A percentile compares a stretch with the other conserved stretches of the same genome.
Conservation (phyloP, 2,329 filamentous ascomycete species). For the Aspergillus calidoustus region DNA sequence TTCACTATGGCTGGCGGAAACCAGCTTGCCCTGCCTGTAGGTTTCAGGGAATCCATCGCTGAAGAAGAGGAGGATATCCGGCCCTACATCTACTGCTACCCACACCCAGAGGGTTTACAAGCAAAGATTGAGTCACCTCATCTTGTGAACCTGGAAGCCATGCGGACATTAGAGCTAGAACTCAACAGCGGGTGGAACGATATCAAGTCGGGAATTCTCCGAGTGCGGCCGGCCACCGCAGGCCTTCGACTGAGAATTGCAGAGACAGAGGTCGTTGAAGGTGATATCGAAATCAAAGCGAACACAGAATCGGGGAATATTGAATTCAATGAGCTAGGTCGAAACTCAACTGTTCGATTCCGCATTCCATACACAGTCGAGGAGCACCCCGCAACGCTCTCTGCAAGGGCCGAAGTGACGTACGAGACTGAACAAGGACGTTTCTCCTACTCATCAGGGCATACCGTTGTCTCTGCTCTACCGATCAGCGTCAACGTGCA, state of each 20-base stretch:
- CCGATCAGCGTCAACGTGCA: conserved; percentile 95
- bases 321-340: conserved; percentile 42
- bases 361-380: conserved; percentile 84
- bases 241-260: conserved; percentile 62
- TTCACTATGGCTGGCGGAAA: conserved; percentile 40
- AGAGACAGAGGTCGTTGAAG: conserved; percentile 52
- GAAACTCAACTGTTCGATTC: conserved; percentile 45
- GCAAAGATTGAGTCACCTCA: conserved; percentile 69
- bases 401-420: conserved; percentile 73
- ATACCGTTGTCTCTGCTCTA: conserved; percentile 72
- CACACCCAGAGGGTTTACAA: conserved; percentile 70
- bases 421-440: conserved; percentile 71
- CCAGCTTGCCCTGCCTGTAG: conserved; percentile 36
- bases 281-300: conserved; percentile 46
- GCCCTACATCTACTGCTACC: conserved; percentile 73
- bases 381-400: conserved; percentile 71
- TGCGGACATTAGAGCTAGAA: conserved; percentile 75
- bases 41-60: conserved; percentile 41
- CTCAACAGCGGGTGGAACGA: conserved; percentile 77
- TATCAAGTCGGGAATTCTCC: conserved; percentile 54
- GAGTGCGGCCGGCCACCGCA: conserved; percentile 63
- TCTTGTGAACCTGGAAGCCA: conserved; percentile 77
- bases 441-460: conserved; percentile 67
- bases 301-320: conserved; percentile 53
- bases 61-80: conserved; percentile 52